Base-by-base conservation (phyloP, 805 yeast genomes). In the Candida khao-thaluensis region DNA sequence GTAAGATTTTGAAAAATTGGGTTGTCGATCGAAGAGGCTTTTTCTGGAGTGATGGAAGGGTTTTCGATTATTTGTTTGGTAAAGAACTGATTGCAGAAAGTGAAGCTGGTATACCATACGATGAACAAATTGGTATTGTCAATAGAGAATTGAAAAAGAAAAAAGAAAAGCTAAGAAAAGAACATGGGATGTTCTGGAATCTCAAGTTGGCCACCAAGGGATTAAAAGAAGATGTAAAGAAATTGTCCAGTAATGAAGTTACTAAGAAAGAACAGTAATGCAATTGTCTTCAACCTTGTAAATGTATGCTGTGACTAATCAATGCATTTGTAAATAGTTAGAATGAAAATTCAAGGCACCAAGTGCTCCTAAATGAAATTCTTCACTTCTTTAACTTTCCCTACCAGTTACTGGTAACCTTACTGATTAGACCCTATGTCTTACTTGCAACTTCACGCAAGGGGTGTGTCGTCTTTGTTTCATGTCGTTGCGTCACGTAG, bases 41-140 rank as follows among this genome's bases (percentile, higher is more conserved):
- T 70, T 87, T 85, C 64, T 87, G 95, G 95, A 90, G 93, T 23
- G 95, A 87, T 59, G 95, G 95, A 11, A 71, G 95, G 43, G 83
- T 87, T 2, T 83, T 82, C 60, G 95, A 87, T 57, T 74, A 78
- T 37, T 52, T 87, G n/a, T 83, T 87, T 50, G 93, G 95, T 16
- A 82, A 84, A 53, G 93, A 85, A 54, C 62, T 85, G 1, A 56
- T 85, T n/a, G 82, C 80, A 12, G 82, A 76, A 42, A 90, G 93
- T 3, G 91, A 85, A 57, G 76, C 74, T 35, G 88, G 86, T 8
- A 60, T 80, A 41, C 74, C 79, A 11, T 71, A 80, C 54, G 82
- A 82, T 54, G 81, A 74, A 51, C 72, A 76, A 57, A 58, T 75
- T 50, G 76, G 77, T 35, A 62, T 76, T 24, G 63, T 73, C 47